A percentile compares a stretch with the other conserved stretches of the same genome.
These are phyloP conservation scores for Cladosporium sp. DNA, from an alignment of 2,329 filamentous ascomycete species.

Conservation along the genomic window DNA sequence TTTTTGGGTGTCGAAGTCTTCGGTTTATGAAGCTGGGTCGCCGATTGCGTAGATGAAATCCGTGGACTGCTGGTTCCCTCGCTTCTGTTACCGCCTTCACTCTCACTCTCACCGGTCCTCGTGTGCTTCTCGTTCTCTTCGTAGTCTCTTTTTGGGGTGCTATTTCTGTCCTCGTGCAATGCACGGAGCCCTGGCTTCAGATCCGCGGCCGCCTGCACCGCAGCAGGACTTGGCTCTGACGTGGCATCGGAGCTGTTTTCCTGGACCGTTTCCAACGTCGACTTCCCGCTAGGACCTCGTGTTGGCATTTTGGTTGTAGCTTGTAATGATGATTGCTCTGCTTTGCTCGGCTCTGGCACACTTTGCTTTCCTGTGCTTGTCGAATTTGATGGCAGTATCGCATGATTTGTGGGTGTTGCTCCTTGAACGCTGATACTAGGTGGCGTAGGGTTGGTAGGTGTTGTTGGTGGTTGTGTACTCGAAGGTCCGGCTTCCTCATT, in stretches of 20 bases:
- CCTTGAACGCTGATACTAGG: slow-evolving; percentile 45
- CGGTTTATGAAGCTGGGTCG: slow-evolving; percentile 25
- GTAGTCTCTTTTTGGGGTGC: slow-evolving; percentile 47
- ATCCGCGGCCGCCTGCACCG: slow-evolving; percentile 27
- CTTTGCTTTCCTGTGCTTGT: neutral
- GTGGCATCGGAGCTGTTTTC: slow-evolving; percentile 28
- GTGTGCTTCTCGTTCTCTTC: slow-evolving; percentile 23
- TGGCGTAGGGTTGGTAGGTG: slow-evolving; percentile 28
- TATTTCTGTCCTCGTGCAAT: slow-evolving; percentile 22
- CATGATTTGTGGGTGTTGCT: slow-evolving; percentile 37
- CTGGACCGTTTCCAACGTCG: slow-evolving; percentile 81
- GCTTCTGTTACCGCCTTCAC: slow-evolving; percentile 59
- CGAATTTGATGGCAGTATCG: slow-evolving; percentile 24
- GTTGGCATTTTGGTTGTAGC: slow-evolving; percentile 36
- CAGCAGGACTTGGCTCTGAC: slow-evolving; percentile 59
- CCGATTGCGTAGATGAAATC: slow-evolving; percentile 28
- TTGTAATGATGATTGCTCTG: slow-evolving; percentile 31
- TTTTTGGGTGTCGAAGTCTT: slow-evolving; percentile 55
- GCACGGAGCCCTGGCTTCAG: slow-evolving; percentile 27
- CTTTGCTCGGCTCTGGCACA: slow-evolving; percentile 27
- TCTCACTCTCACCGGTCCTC: slow-evolving; percentile 52
- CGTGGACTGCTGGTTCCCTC: slow-evolving; percentile 36
- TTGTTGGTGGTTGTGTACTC: neutral
- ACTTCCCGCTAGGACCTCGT: slow-evolving; percentile 37
- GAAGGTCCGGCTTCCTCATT: slow-evolving; percentile 26